Evolutionary conservation across 2,329 filamentous ascomycete species (phyloP), one percentile per base, ranked within the genome.

Genomic region (Colletotrichum coccodes): DNA sequence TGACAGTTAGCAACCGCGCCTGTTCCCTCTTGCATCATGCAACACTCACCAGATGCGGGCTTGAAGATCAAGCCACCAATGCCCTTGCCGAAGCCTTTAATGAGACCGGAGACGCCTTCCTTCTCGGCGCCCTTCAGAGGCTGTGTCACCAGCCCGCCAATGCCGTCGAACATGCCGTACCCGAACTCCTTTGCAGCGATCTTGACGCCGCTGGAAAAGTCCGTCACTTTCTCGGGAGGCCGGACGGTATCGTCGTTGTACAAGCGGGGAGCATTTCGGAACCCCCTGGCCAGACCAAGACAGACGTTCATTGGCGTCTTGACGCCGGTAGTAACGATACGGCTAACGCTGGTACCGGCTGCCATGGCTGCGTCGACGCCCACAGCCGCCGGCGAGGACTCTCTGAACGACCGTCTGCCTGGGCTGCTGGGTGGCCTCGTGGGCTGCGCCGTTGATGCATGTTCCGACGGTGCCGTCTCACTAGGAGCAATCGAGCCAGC

Each of bases 291-390:
- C 42, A 97, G 81, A 1, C 92, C 92, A 47, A 97, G 81, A 46
- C 93, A 93, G 71, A 97, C 92, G 77, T 97, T 94, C 86, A 96
- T 91, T 0, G 94, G 95, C 2, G 91, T 91, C 73, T 92, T 93
- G 68, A 95, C 84, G 6, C 92, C 89, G n/a, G 92, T 90, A 12
- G 87, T 87, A 6, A 95, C 89, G 54, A 96, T 91, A n/a, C 90
- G 88, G 26, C 89, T 87, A 40, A 94, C 86, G 2, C 91, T 90
- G 72, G 89, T 91, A 1, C 89, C 87, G 8, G 92, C 90, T 53
- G 88, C 89, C 14, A 92, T 81, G 2, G 89, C 90, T 30, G 87
- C 86, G 21, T 92, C 90, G 2, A 90, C 66, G 6, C 80, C 73
- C 14, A 78, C 50, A 1, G 74, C 73, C 9, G 72, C 69, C 2